Evolutionary conservation across 2,329 filamentous ascomycete species (phyloP), one percentile per base, ranked within the genome.

Genomic region (Microsporum ferrugineum): DNA sequence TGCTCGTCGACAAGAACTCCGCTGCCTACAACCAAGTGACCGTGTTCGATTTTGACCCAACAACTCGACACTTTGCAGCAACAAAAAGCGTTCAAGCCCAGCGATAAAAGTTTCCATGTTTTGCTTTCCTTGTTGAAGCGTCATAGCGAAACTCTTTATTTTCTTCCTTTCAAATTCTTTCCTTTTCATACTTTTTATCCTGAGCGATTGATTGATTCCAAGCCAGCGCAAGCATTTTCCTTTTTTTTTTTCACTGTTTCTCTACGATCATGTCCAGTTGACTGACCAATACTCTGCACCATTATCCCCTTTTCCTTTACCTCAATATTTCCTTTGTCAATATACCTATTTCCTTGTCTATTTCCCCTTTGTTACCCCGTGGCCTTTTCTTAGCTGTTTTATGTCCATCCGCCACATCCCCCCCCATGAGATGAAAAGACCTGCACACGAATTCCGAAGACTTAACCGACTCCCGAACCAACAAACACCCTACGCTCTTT

Each of bases 291-390:
- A 55, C 31, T 34, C 49, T 55, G 49, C 49, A 55, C 49, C 31
- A 55, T 55, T 55, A 55, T 31, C 49, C 31, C 49, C 4, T 53
- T 55, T 55, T 55, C 31, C 23, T 10, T 31, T 31, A 55, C 14
- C n/a, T 4, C 23, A 34, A 31, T n/a, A 8, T 55, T 55, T 55
- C 49, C 31, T 55, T 55, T 55, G 49, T 55, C 49, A 7, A 55
- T 55, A 55, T 55, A 55, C 49, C 49, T 55, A n/a, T 55, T 55
- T 29, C 49, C 27, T 53, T 53, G 12, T 33, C 12, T n/a, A 43
- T 43, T 5, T 43, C 17, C n/a, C 39, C n/a, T 43, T 43, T 43
- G 39, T 43, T 43, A 43, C 39, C 34, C n/a, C 39, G 5, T 41
- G 12, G 23, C 23, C 23, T 47, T 23, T 47, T 12, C 45, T 29